These are phyloP conservation scores for Prunus mume DNA, from an alignment of 306 rosid species.

Conservation along the genomic window DNA sequence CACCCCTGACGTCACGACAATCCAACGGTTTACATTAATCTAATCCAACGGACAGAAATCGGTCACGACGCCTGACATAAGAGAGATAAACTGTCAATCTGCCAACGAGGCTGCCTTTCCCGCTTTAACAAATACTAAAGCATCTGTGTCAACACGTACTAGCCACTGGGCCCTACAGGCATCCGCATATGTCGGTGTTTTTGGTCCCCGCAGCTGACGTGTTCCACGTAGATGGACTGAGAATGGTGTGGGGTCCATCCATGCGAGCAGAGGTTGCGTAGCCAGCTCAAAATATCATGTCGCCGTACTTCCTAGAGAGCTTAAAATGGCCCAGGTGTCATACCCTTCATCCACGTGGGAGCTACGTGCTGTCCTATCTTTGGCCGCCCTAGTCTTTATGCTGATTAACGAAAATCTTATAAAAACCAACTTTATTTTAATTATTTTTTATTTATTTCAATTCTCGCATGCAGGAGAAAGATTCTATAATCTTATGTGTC, in stretches of 20 bases:
- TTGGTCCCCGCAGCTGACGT: constrained; percentile 22
- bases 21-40: not conserved
- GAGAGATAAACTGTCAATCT: not conserved
- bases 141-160: constrained; percentile 7
- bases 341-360: constrained; percentile 20
- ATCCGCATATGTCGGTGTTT: constrained; percentile 23
- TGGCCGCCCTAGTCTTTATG: not conserved
- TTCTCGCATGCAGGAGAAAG: no score
- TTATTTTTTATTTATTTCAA: no score
- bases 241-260: constrained; percentile 11
- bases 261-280: constrained; percentile 12
- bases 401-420: not conserved
- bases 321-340: constrained; percentile 22
- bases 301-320: constrained; percentile 5
- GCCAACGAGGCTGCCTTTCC: constrained; percentile 18
- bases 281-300: constrained; percentile 21
- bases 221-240: constrained; percentile 10
- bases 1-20: not conserved
- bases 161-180: constrained; percentile 12
- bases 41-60: constrained; percentile 5
- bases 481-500: no score
- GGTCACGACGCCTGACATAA: constrained; percentile 13
- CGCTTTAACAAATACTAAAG: not conserved
- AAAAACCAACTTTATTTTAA: no score
- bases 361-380: constrained; percentile 7